A percentile compares a stretch with the other conserved stretches of the same genome.
Evolutionary conservation across 208 protist genomes (phyloP).

Genomic region (Trypanosomatidae sp.): DNA sequence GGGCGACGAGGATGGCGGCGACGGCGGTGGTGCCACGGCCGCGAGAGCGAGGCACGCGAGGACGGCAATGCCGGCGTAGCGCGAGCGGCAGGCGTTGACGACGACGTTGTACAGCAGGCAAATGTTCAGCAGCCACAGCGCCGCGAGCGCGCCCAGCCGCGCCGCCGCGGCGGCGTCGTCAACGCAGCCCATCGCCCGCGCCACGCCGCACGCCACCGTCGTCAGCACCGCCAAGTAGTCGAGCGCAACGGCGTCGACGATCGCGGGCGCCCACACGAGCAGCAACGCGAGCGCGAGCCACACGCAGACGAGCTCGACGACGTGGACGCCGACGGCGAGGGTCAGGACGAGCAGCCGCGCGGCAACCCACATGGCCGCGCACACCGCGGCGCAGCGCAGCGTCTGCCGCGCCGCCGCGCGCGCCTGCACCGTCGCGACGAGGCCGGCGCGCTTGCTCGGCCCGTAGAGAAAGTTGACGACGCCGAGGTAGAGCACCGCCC

Average conservation of each 20-base stretch:
- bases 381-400: constrained; percentile 27
- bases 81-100: constrained; percentile 21
- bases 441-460: constrained; percentile 52
- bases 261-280: constrained; percentile 68
- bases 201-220: constrained; percentile 17
- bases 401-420: constrained; percentile 29
- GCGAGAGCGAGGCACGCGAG: constrained; percentile 12
- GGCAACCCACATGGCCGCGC: constrained; percentile 34
- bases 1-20: background rate
- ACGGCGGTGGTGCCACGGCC: background rate
- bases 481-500: constrained; percentile 30
- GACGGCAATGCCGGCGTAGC: constrained; percentile 35
- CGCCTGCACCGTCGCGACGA: constrained; percentile 32
- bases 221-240: constrained; percentile 56
- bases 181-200: constrained; percentile 23
- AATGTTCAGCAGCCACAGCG: constrained; percentile 50
- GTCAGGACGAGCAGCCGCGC: constrained; percentile 37
- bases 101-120: constrained; percentile 24
- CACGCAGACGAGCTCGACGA: constrained; percentile 71
- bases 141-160: constrained; percentile 29
- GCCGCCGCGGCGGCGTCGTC: constrained; percentile 9
- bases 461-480: constrained; percentile 80
- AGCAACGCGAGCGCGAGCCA: constrained; percentile 71
- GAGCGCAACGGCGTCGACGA: constrained; percentile 58
- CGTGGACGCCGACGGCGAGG: constrained; percentile 76